phyloP scores from a whole-genome alignment of 2,329 filamentous ascomycete genomes.

The Pyrenophora tritici-repentis region DNA sequence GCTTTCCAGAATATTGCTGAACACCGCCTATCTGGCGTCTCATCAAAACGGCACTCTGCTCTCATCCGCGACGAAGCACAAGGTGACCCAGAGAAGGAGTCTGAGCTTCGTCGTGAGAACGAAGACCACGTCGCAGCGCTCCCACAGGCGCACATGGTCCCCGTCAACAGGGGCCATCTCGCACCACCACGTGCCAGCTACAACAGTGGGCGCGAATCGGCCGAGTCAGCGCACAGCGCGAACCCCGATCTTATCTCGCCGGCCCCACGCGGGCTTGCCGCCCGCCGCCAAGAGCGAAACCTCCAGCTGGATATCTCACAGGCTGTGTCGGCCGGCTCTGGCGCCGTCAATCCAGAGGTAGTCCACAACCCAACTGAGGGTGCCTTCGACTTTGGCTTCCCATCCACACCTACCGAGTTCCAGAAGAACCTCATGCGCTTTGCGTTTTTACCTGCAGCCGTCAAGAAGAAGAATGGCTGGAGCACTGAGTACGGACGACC shows the following conservation, averaged over 20 bases:
- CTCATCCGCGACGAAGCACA: constrained; percentile 81
- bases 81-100: constrained; percentile 77
- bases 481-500: constrained; percentile 90
- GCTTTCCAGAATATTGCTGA: constrained; percentile 85
- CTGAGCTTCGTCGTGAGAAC: constrained; percentile 78
- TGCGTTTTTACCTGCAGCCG: constrained; percentile 69
- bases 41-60: constrained; percentile 71
- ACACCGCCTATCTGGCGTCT: constrained; percentile 59
- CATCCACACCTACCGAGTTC: constrained; percentile 81
- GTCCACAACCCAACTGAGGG: constrained; percentile 25
- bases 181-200: constrained; percentile 30
- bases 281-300: constrained; percentile 50
- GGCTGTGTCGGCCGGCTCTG: constrained; percentile 39
- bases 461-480: constrained; percentile 72
- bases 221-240: constrained; percentile 27
- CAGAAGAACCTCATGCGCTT: constrained; percentile 91
- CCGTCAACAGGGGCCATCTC: constrained; percentile 50
- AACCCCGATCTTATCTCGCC: constrained; percentile 37
- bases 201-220: constrained; percentile 22
- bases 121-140: constrained; percentile 84
- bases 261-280: constrained; percentile 37
- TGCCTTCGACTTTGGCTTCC: constrained; percentile 68
- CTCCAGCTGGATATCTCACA: constrained; percentile 52
- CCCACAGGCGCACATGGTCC: constrained; percentile 59
- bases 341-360: constrained; percentile 53